Evolutionary conservation across 805 yeast genomes (phyloP), one percentile per base, ranked within the genome.

Genomic region (Kluyveromyces nonfermentans): DNA sequence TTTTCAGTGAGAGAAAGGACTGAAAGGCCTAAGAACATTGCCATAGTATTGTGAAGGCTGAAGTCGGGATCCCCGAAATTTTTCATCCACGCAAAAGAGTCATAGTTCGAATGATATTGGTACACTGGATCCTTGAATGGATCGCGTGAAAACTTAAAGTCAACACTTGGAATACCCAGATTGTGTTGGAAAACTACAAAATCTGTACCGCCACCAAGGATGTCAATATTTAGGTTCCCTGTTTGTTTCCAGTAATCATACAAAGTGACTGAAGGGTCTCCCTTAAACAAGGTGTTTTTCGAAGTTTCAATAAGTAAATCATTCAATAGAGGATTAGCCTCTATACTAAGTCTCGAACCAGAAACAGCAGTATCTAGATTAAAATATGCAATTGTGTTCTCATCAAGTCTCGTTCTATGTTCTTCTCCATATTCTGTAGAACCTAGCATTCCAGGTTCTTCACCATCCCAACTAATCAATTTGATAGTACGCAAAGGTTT

Each of bases 401-500:
- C 68, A 38, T 69, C 65, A 31, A 84, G 60, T 25, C 55, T 54
- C 20, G 66, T 56, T 2, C 70, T 65, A 43, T 75, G 67, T 38
- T 77, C 76, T 58, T 84, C 90, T 5, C 81, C 87, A 66, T 72
- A 83, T 54, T 85, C 93, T 0, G 93, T 80, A 0, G 88, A 78
- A 1, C 95, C 95, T 25, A 85, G 50, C 43, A 78, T 64, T 0
- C 84, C 90, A 49, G 74, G 75, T 55, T 80, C 86, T 50, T 80
- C 88, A 31, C 85, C 94, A 62, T 86, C 95, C 88, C 88, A 86
- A 22, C 85, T 78, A 0, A 82, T 81, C 37, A 86, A 68, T 43
- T 76, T 70, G 19, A 86, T 79, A 0, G 88, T 76, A 54, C 93
- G 68, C 41, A 74, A 59, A 9, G 94, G 94, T 54, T 72, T 74